Conservation (phyloP, 768 basidiomycete species). For the Hortiboletus campestris region DNA sequence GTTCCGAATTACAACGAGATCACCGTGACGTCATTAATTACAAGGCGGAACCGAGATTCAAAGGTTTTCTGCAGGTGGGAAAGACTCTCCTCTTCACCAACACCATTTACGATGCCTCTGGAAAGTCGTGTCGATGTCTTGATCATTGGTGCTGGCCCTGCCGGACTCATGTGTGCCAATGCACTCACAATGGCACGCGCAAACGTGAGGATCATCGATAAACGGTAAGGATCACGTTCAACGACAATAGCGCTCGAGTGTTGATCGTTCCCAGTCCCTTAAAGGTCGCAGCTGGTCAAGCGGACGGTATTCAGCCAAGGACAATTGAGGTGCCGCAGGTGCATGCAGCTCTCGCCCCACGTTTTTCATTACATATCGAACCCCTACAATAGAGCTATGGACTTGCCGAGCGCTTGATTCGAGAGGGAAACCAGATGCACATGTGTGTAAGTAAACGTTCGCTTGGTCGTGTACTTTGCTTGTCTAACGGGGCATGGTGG, state of each 20-base stretch:
- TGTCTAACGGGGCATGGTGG: background rate
- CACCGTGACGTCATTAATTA: too few relatives aligned
- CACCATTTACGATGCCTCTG: constrained; percentile 16
- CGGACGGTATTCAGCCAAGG: too few relatives aligned
- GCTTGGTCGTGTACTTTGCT: background rate
- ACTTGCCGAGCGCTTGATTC: constrained; percentile 57
- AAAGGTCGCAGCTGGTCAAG: constrained; percentile 41
- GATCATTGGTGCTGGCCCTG: constrained; percentile 49
- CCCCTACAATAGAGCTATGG: too few relatives aligned
- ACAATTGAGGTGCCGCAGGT: too few relatives aligned
- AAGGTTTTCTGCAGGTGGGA: background rate
- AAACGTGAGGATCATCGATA: constrained; percentile 47
- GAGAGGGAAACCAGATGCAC: constrained; percentile 67
- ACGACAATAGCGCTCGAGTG: background rate
- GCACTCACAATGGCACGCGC: constrained; percentile 44
- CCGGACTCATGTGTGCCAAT: constrained; percentile 69
- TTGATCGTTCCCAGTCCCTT: constrained; percentile 32
- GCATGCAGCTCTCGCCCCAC: too few relatives aligned
- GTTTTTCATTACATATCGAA: too few relatives aligned
- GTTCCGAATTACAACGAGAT: too few relatives aligned
- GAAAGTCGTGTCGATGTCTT: too few relatives aligned
- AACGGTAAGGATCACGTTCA: constrained; percentile 32
- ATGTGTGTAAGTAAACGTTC: constrained; percentile 48
- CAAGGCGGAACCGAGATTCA: too few relatives aligned
- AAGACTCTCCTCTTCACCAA: background rate